Base-by-base conservation (phyloP, 345 rosid genomes). In the Arabis hirsuta region DNA sequence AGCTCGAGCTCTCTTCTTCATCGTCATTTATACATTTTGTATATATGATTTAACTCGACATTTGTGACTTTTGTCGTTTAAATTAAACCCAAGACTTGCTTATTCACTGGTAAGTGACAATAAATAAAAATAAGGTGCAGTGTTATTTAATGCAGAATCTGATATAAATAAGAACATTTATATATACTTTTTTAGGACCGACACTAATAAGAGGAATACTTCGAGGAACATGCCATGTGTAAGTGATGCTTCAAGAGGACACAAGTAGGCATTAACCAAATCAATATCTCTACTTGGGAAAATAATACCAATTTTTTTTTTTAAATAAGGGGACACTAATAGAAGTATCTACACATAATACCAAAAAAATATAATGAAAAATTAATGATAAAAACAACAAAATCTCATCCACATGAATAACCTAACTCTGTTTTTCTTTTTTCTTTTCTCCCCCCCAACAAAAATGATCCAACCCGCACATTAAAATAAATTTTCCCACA, bases 381-480 rank as follows among this genome's bases (percentile, higher is more conserved):
- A 52, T 44, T 14, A 74, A 67, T 75, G 69, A 53, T 53, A 68
- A 68, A 54, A 68, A 68, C 68, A 67, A 74, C 63, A 67, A 74
- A 67, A 69, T 61, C 63, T 51, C 56, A 75, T 67, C 79, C 73
- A 75, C 79, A 68, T 75, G 79, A 75, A 61, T 61, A 60, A 68
- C 73, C 79, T 75, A 68, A 75, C 67, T 54, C 73, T 61, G 56
- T 52, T 67, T 32, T 47, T 26, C 20, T 51, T 59, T 47, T n/a
- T n/a, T n/a, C n/a, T n/a, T n/a, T n/a, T 32, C 14, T 9, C n/a
- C 19, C 31, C 13, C 46, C 67, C 56, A 64, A 55, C 73, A 67
- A 58, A 73, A 60, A 67, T 60, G 50, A 51, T 67, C 69, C 44
- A 60, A 59, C 73, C 67, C 54, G 26, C 58, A 69, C 66, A 58